phyloP scores from a whole-genome alignment of 805 yeast genomes.

The Lipomyces lipofer region DNA sequence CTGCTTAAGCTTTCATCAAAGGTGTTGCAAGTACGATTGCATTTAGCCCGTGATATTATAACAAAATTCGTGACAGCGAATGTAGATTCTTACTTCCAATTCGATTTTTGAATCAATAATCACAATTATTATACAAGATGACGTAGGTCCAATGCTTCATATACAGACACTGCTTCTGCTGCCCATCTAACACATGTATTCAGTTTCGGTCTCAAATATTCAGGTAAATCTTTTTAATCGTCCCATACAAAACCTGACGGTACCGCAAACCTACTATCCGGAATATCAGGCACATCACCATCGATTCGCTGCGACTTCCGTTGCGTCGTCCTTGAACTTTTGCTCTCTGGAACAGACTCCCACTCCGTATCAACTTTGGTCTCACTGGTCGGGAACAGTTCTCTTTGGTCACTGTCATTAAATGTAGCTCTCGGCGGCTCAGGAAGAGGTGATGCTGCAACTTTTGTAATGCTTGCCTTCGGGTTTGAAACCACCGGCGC shows the following conservation, averaged over 20 bases:
- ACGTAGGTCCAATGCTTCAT: no score
- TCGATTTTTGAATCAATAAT: background rate
- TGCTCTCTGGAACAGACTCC: slow-evolving; percentile 4
- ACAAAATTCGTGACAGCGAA: no score
- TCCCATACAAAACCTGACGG: no score
- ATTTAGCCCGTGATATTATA: no score
- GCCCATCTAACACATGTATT: no score
- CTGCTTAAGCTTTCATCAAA: background rate
- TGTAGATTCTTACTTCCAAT: no score
- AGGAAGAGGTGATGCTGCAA: background rate
- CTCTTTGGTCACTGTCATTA: background rate
- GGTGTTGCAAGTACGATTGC: no score
- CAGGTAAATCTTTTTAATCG: no score
- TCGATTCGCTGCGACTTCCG: background rate
- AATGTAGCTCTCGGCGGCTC: background rate
- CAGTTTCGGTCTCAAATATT: no score
- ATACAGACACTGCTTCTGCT: no score
- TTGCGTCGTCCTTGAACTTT: background rate
- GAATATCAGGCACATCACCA: background rate
- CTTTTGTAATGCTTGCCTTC: background rate
- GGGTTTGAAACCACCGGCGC: no score
- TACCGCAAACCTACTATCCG: slow-evolving; percentile 3
- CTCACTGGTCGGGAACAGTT: background rate
- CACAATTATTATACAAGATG: background rate
- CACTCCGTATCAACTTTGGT: background rate